These are phyloP conservation scores for Aureobasidium uvarum DNA, from an alignment of 2,329 filamentous ascomycete genomes.

Conservation along the genomic window DNA sequence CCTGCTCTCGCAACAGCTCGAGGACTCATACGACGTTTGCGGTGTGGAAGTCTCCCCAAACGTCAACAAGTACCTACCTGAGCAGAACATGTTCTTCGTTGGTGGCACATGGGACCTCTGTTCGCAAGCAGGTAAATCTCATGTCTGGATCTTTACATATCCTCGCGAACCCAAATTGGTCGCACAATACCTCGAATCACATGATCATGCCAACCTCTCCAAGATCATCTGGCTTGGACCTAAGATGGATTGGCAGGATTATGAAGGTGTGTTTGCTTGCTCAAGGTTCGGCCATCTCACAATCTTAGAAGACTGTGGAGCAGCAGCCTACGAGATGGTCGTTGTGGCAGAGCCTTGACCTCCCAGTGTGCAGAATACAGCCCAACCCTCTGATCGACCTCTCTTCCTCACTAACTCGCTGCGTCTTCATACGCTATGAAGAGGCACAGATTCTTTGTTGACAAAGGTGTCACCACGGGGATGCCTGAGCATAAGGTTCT, in stretches of 20 bases:
- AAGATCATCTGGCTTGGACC: slow-evolving; percentile 47
- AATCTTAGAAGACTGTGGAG: slow-evolving; percentile 27
- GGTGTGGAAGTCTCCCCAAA: slow-evolving; percentile 52
- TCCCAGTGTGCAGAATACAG: too few relatives aligned
- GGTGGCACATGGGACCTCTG: slow-evolving; percentile 47
- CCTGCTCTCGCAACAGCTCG: slow-evolving; percentile 40
- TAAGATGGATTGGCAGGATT: slow-evolving; percentile 43
- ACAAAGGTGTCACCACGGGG: too few relatives aligned
- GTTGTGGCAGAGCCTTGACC: slow-evolving; percentile 28
- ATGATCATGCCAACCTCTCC: slow-evolving; percentile 36
- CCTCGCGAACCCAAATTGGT: slow-evolving; percentile 51
- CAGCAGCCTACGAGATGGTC: slow-evolving; percentile 31
- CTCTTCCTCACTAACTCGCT: too few relatives aligned
- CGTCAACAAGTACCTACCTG: slow-evolving; percentile 48
- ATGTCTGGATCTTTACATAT: slow-evolving; percentile 55
- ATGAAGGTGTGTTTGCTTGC: slow-evolving; percentile 29
- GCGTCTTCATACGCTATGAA: too few relatives aligned
- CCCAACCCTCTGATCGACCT: too few relatives aligned
- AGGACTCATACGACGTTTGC: slow-evolving; percentile 38
- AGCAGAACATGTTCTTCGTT: slow-evolving; percentile 45
- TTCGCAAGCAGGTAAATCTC: slow-evolving; percentile 44
- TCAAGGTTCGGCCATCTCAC: slow-evolving; percentile 26
- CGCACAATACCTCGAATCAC: slow-evolving; percentile 45
- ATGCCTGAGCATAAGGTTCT: too few relatives aligned
- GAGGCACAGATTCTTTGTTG: too few relatives aligned